A percentile compares a stretch with the other conserved stretches of the same genome.
These are phyloP conservation scores for Oryza glumipatula DNA, from an alignment of 176 grass and related monocot species.

Conservation along the genomic window DNA sequence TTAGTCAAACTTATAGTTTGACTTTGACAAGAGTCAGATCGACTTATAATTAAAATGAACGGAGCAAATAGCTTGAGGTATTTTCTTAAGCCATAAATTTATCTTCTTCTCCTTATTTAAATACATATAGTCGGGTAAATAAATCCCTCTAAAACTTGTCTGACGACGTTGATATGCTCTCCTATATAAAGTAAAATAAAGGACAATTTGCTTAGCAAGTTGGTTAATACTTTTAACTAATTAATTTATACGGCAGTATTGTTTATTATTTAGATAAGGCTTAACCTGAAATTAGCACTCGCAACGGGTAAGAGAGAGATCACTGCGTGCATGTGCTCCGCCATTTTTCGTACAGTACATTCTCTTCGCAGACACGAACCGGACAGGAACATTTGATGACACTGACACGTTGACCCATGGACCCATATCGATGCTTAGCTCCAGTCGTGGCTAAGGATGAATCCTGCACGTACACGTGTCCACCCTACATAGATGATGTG, in stretches of 20 bases:
- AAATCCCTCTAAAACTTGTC: neutral
- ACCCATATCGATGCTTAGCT: too few species aligned
- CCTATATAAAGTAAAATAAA: conserved; percentile 21
- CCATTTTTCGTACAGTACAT: too few species aligned
- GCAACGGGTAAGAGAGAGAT: too few species aligned
- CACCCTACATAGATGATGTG: neutral
- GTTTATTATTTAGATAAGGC: neutral
- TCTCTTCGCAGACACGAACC: neutral
- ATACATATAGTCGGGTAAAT: neutral
- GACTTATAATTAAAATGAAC: too few species aligned
- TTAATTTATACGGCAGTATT: neutral
- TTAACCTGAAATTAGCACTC: conserved; percentile 22
- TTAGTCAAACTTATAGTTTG: too few species aligned
- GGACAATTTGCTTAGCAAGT: neutral
- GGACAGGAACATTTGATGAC: too few species aligned
- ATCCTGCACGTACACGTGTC: neutral
- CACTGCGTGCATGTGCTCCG: too few species aligned
- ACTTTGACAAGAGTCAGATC: too few species aligned
- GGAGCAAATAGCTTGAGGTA: too few species aligned
- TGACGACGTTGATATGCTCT: conserved; percentile 22
- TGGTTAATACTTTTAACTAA: neutral
- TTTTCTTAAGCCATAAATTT: too few species aligned
- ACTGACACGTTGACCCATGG: neutral
- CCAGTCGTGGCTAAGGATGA: neutral
- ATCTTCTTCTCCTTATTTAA: too few species aligned